Evolutionary conservation across 2,329 filamentous ascomycete genomes (phyloP), one percentile per base, ranked within the genome.

Genomic region (Phialemonium atrogriseum): DNA sequence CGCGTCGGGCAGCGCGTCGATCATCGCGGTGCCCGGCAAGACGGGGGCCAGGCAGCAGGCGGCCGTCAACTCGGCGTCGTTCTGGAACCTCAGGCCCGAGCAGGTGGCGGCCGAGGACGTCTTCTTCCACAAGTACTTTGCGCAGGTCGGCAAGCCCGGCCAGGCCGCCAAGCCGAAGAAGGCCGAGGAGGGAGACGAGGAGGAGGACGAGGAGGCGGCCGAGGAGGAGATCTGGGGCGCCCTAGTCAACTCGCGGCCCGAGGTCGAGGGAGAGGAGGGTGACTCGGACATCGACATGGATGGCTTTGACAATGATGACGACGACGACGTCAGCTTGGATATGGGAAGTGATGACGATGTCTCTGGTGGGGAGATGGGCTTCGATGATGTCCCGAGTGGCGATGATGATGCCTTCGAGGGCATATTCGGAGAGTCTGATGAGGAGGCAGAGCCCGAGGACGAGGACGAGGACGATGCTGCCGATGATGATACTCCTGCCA

Each of bases 41-140:
- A 45, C 60, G 11, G 58, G 55, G 11, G 36, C 44, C 20, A 56
- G 50, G 47, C 51, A 27, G 39, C 54, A 35, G 45, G 54, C 32
- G 7, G 54, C 61, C 5, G 70, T 98, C 56, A 98, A 98, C 59
- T 81, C 81, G 2, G 83, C 93, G 40, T 67, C 76, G 4, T 98
- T 98, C 68, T 94, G 87, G 85, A 80, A 80, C 49, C 86, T 85
- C 73, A 88, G 86, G 62, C 69, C 73, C n/a, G 80, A 86, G 41
- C 80, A 96, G 33, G 81, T 98, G 26, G 79, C 83, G 4, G 85
- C 79, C 1, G 88, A 98, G 43, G 91, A 98, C 52, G 84, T 87
- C 23, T 98, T 98, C 74, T 98, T 98, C 74, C 91, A 98, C 58
- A 80, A 86, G 44, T 98, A 98, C 73, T 98, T 98, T 60, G 80